Evolutionary conservation across 129 eudicot genomes (phyloP), one percentile per base, ranked within the genome.

Genomic region (Escallonia rubra): DNA sequence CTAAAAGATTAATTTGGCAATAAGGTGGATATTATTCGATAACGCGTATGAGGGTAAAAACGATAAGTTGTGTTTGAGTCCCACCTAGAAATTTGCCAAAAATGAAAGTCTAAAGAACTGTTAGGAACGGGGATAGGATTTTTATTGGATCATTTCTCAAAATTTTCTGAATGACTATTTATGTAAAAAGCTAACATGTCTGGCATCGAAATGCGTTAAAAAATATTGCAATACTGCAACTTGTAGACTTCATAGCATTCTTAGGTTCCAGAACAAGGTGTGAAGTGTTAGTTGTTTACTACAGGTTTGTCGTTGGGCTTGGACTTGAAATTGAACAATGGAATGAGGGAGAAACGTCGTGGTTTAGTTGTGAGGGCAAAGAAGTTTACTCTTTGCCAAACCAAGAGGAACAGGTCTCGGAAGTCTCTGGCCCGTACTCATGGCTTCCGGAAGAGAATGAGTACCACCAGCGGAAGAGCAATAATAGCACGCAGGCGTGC

Each of bases 341-440:
- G 71, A 57, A 39, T 39, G 38, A 77, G 64, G 15, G 57, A 67
- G 0, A 81, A 71, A 77, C 60, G 99, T 13, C 80, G 76, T 9
- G 80, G 89, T 41, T 64, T 94, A 46, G 94, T 94, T 65, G 99
- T 90, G 74, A 79, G 77, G 82, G 90, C 97, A 7, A 81, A 79
- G 12, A 93, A 89, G 69, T 78, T 69, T 75, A 66, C 72, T 38
- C 97, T 87, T 66, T 87, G 96, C 71, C 99, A 86, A 76, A 94
- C 99, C 13, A 94, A 94, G 81, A 94, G 99, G 70, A 94, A 80
- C 69, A 75, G 87, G 59, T 94, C 99, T 9, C 80, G 99, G 43
- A 94, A 94, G 78, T 94, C 99, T 11, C 79, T 94, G 65, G 97
- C 99, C 66, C 78, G 96, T 6, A 85, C 90, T 45, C 97, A 94